phyloP scores from a whole-genome alignment of 2,329 filamentous ascomycete species.

The Lojkania enalia region DNA sequence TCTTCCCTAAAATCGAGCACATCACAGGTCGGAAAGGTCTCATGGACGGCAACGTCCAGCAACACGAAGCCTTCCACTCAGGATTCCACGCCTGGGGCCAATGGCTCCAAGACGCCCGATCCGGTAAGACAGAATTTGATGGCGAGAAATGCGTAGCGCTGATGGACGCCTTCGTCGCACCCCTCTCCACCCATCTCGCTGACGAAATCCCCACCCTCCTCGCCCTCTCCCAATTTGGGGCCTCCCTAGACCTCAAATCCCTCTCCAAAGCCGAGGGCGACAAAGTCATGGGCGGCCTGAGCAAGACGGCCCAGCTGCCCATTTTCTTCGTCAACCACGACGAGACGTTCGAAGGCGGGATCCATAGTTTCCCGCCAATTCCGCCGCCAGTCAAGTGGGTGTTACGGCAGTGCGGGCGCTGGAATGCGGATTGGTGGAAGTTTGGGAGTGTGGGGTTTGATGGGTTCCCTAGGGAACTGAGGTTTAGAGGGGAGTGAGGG shows the following conservation, averaged over 20 bases:
- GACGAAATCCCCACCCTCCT: slow-evolving; percentile 32
- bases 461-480: slow-evolving; percentile 18
- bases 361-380: slow-evolving; percentile 16
- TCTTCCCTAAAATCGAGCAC: slow-evolving; percentile 60
- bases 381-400: slow-evolving; percentile 67
- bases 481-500: slow-evolving; percentile 6
- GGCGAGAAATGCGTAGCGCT: slow-evolving; percentile 23
- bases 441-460: slow-evolving; percentile 21
- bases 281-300: slow-evolving; percentile 20
- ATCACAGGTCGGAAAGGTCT: slow-evolving; percentile 56
- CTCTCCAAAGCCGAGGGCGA: slow-evolving; percentile 26
- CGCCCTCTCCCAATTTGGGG: slow-evolving; percentile 23
- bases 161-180: slow-evolving; percentile 32
- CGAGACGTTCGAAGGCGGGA: slow-evolving; percentile 19
- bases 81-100: slow-evolving; percentile 57
- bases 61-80: slow-evolving; percentile 59
- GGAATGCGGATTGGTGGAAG: slow-evolving; percentile 39
- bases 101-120: slow-evolving; percentile 52
- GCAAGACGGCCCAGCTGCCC: slow-evolving; percentile 14
- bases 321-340: slow-evolving; percentile 21
- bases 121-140: slow-evolving; percentile 17
- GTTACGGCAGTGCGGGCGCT: slow-evolving; percentile 64
- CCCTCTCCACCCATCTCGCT: slow-evolving; percentile 27
- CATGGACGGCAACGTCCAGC: slow-evolving; percentile 57
- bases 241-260: slow-evolving; percentile 22